Percentiles rank a stretch among this genome's conserved stretches.
phyloP scores from a whole-genome alignment of 257 asterid genomes.

The Paraleonurus japonicus region DNA sequence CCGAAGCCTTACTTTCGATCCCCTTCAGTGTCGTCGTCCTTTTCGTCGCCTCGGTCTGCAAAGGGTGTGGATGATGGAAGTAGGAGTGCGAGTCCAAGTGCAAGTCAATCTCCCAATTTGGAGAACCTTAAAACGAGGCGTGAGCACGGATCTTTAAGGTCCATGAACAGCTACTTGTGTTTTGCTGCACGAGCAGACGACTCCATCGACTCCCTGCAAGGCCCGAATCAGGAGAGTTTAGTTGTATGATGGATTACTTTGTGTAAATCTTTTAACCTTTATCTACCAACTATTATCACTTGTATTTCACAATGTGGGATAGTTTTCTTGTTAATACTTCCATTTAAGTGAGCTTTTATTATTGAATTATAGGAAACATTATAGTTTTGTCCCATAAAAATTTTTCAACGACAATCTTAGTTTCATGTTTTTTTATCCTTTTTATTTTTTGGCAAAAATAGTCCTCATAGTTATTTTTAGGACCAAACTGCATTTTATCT shows the following conservation, averaged over 20 bases:
- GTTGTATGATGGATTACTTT: background rate
- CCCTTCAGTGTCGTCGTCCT: slow-evolving; percentile 52
- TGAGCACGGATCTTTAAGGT: slow-evolving; percentile 51
- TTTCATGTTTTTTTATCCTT: too few relatives aligned
- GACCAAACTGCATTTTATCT: too few relatives aligned
- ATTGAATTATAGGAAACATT: too few relatives aligned
- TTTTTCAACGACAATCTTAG: too few relatives aligned
- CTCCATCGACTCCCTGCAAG: slow-evolving; percentile 20
- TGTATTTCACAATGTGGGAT: background rate
- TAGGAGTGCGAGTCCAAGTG: slow-evolving; percentile 29
- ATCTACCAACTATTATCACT: background rate
- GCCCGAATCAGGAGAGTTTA: background rate
- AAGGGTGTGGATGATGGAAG: slow-evolving; percentile 17
- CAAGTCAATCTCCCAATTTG: slow-evolving; percentile 30
- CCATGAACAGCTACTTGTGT: slow-evolving; percentile 71
- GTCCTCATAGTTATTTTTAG: too few relatives aligned
- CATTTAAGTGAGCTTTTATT: too few relatives aligned
- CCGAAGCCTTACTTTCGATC: slow-evolving; percentile 46
- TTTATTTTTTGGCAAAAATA: too few relatives aligned
- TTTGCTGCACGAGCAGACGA: slow-evolving; percentile 70
- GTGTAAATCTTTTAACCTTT: background rate
- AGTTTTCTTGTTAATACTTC: background rate
- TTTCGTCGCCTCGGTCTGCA: slow-evolving; percentile 45
- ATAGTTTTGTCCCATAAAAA: too few relatives aligned
- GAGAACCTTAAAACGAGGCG: slow-evolving; percentile 40